These are phyloP conservation scores for Pontederia paniculata DNA, from an alignment of 176 grass and related monocot genomes.

Conservation along the genomic window DNA sequence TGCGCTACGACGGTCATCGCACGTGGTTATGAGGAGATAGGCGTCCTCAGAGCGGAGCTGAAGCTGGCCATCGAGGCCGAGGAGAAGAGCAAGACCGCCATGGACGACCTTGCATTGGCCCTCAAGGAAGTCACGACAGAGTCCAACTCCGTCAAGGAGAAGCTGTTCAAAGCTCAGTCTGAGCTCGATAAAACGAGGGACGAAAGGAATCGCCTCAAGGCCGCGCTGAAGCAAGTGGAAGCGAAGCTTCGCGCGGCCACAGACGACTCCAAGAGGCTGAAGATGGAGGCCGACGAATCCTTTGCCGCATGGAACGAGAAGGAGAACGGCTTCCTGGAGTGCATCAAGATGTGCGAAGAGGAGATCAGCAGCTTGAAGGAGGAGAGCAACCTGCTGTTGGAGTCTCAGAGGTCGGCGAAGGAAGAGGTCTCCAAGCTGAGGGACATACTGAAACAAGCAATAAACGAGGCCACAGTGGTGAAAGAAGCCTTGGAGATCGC, in stretches of 20 bases:
- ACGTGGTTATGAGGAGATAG: not conserved
- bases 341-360: slow-evolving; percentile 48
- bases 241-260: slow-evolving; percentile 28
- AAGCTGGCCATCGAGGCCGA: slow-evolving; percentile 35
- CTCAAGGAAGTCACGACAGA: slow-evolving; percentile 77
- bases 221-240: slow-evolving; percentile 29
- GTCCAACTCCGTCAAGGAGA: slow-evolving; percentile 31
- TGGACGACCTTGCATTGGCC: slow-evolving; percentile 66
- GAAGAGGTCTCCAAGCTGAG: slow-evolving; percentile 69
- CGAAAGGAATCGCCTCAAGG: slow-evolving; percentile 43
- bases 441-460: slow-evolving; percentile 77
- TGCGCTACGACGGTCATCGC: slow-evolving; percentile 13
- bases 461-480: slow-evolving; percentile 49
- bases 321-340: slow-evolving; percentile 70
- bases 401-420: slow-evolving; percentile 43
- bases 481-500: slow-evolving; percentile 80
- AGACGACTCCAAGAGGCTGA: slow-evolving; percentile 39
- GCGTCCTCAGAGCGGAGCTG: slow-evolving; percentile 29
- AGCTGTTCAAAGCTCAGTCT: slow-evolving; percentile 30
- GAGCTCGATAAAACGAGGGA: slow-evolving; percentile 41
- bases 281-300: slow-evolving; percentile 55
- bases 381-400: slow-evolving; percentile 39
- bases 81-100: slow-evolving; percentile 75
- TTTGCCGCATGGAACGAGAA: slow-evolving; percentile 43
- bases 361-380: slow-evolving; percentile 30